A percentile compares a stretch with the other conserved stretches of the same genome.
Conservation (phyloP, 257 asterid species). For the Mentha longifolia region DNA sequence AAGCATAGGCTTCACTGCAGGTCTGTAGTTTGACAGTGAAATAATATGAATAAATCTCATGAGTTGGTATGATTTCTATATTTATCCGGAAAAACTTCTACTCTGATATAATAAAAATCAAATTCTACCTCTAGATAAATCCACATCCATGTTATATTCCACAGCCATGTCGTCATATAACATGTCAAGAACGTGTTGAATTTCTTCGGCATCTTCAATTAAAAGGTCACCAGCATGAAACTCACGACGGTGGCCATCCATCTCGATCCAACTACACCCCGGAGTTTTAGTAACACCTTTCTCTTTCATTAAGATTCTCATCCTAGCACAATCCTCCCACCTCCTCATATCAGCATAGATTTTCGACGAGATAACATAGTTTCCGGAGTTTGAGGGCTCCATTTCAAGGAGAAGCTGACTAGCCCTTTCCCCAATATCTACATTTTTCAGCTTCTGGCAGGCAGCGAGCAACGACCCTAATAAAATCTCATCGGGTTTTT, state of each 20-base stretch:
- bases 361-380: slow-evolving; percentile 73
- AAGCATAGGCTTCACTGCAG: neutral
- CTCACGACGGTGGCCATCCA: slow-evolving; percentile 64
- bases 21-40: slow-evolving; percentile 7
- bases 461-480: slow-evolving; percentile 84
- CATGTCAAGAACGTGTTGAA: slow-evolving; percentile 54
- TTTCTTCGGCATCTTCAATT: slow-evolving; percentile 43
- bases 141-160: slow-evolving; percentile 36
- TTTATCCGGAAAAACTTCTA: neutral
- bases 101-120: neutral
- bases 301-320: slow-evolving; percentile 72
- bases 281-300: slow-evolving; percentile 84
- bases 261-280: slow-evolving; percentile 93
- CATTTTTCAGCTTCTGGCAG: slow-evolving; percentile 70
- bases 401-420: slow-evolving; percentile 65
- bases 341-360: slow-evolving; percentile 70
- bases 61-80: slow-evolving; percentile 13
- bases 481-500: slow-evolving; percentile 74
- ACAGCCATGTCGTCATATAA: slow-evolving; percentile 61
- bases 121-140: slow-evolving; percentile 32
- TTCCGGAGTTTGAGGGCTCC: slow-evolving; percentile 88
- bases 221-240: slow-evolving; percentile 73
- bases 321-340: slow-evolving; percentile 85
- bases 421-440: slow-evolving; percentile 73
- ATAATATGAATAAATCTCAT: neutral